Conservation (phyloP, 371 early-diverging fungal genomes). For the Syncephalastrum sp. region DNA sequence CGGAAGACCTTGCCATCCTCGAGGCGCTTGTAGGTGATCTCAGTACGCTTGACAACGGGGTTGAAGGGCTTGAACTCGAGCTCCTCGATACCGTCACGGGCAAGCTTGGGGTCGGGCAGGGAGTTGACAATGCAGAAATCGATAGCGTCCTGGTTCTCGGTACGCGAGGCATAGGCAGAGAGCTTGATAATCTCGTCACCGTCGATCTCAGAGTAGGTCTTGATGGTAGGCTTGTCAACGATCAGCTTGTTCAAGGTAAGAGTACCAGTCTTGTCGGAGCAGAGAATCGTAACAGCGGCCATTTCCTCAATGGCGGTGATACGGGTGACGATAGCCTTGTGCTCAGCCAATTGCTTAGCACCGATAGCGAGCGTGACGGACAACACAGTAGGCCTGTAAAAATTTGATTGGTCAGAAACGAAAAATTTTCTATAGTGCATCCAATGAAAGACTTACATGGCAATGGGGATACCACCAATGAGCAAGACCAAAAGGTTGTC, state of each 20-base stretch:
- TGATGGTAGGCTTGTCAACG: conserved; percentile 58
- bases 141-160: conserved; percentile 69
- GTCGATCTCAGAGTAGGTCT: conserved; percentile 52
- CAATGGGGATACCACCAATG: conserved; percentile 75
- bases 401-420: conserved; percentile 1
- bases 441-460: conserved; percentile 40
- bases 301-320: conserved; percentile 85
- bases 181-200: conserved; percentile 53
- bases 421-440: not conserved
- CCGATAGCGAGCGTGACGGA: conserved; percentile 91
- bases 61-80: conserved; percentile 80
- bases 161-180: conserved; percentile 63
- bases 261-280: conserved; percentile 95
- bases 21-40: conserved; percentile 65
- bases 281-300: conserved; percentile 85
- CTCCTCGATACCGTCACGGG: conserved; percentile 62
- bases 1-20: conserved; percentile 57
- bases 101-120: conserved; percentile 46
- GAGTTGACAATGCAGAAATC: conserved; percentile 67
- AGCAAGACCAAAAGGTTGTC: conserved; percentile 68
- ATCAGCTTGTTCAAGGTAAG: conserved; percentile 87
- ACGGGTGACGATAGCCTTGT: conserved; percentile 86
- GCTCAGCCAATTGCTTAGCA: conserved; percentile 84
- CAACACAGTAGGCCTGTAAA: conserved; percentile 60
- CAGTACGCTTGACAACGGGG: conserved; percentile 81